These are phyloP conservation scores for Talaromyces stipitatus DNA, from an alignment of 495 filamentous ascomycete genomes.

Conservation along the genomic window DNA sequence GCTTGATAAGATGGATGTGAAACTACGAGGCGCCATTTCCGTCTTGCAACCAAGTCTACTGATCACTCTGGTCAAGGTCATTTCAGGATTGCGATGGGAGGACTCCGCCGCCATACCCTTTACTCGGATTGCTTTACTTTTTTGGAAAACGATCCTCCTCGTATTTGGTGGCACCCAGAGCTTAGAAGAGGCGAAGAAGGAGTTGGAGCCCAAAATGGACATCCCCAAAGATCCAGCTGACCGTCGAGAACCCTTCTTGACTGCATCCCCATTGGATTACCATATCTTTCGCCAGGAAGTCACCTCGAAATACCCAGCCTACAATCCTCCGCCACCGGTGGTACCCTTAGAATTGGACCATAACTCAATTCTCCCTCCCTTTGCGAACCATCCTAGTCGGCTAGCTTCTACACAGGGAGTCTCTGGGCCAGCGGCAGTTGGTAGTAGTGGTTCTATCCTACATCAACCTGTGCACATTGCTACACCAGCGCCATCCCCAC, in stretches of 20 bases:
- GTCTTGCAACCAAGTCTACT: constrained; percentile 60
- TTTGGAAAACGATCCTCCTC: constrained; percentile 87
- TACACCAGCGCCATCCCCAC: constrained; percentile 93
- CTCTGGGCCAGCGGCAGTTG: constrained; percentile 32
- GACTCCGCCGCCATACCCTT: constrained; percentile 60
- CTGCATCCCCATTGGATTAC: constrained; percentile 90
- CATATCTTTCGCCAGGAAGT: constrained; percentile 95
- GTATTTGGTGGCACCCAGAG: constrained; percentile 70
- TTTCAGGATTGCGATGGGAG: constrained; percentile 80
- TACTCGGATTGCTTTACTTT: constrained; percentile 63
- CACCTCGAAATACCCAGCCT: constrained; percentile 97
- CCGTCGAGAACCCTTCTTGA: constrained; percentile 55
- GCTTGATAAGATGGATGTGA: constrained; percentile 14
- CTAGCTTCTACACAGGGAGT: constrained; percentile 27
- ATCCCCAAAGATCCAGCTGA: constrained; percentile 22
- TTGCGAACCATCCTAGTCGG: constrained; percentile 65
- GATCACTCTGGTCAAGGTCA: constrained; percentile 63
- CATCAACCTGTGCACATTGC: constrained; percentile 97
- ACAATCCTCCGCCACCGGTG: constrained; percentile 75
- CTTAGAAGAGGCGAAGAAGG: constrained; percentile 65
- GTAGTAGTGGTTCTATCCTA: constrained; percentile 67
- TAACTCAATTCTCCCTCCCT: constrained; percentile 79
- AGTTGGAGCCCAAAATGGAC: constrained; percentile 28
- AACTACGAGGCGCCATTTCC: constrained; percentile 30
- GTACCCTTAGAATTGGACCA: constrained; percentile 85